A percentile compares a stretch with the other conserved stretches of the same genome.
These are phyloP conservation scores for Alternaria sp. DNA, from an alignment of 2,329 filamentous ascomycete genomes.

Conservation along the genomic window DNA sequence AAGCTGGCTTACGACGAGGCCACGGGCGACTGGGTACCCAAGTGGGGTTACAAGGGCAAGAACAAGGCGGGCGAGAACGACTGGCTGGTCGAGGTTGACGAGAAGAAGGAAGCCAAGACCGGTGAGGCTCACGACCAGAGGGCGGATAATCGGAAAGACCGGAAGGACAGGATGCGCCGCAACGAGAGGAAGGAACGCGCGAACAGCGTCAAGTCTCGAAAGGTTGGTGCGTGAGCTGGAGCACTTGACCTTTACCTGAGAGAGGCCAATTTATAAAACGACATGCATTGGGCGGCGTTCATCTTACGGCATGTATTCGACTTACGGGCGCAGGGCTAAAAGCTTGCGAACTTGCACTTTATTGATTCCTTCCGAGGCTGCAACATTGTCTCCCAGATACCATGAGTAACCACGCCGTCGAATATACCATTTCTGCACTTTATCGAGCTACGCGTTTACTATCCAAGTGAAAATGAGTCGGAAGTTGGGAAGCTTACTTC, in stretches of 20 bases:
- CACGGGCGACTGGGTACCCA: conserved; percentile 85
- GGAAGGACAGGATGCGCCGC: conserved; percentile 54
- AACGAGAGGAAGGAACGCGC: conserved; percentile 53
- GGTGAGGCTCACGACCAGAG: conserved; percentile 65
- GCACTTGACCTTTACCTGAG: conserved; percentile 7
- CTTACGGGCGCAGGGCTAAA: conserved; percentile 13
- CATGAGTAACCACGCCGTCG: background rate
- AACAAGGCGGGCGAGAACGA: conserved; percentile 84
- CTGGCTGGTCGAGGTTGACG: conserved; percentile 92
- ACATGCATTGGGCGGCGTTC: conserved; percentile 41
- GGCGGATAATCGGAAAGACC: conserved; percentile 66
- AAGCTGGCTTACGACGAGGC: conserved; percentile 86
- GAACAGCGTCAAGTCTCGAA: conserved; percentile 72
- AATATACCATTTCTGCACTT: background rate
- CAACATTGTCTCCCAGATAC: background rate
- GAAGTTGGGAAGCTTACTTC: background rate
- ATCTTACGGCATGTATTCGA: conserved; percentile 21
- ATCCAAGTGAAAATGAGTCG: background rate
- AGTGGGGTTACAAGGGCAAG: conserved; percentile 93
- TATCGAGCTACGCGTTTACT: background rate
- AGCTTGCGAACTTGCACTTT: conserved; percentile 5
- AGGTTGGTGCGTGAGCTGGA: conserved; percentile 42
- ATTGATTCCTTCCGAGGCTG: background rate
- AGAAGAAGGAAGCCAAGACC: conserved; percentile 69
- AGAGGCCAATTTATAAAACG: conserved; percentile 14